Evolutionary conservation across 2,329 filamentous ascomycete species (phyloP).

Genomic region (Pyrenochaeta sp.): DNA sequence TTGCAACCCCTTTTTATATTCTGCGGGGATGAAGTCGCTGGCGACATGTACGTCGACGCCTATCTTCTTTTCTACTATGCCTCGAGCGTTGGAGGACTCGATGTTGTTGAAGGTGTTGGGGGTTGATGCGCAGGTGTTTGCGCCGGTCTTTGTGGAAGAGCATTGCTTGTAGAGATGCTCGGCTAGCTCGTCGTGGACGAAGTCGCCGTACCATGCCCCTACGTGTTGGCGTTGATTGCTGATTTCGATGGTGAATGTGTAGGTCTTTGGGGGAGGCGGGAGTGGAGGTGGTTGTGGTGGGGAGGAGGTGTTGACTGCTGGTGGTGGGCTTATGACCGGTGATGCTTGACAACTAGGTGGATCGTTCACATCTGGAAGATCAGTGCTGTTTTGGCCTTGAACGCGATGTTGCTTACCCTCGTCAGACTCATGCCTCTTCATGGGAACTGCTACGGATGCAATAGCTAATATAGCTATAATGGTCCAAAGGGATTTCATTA

Average conservation of each 20-base stretch:
- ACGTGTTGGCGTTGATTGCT: slow-evolving; percentile 10
- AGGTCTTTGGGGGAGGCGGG: not conserved
- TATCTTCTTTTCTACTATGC: not conserved
- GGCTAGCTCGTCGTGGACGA: not conserved
- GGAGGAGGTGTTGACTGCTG: not conserved
- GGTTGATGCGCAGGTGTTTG: not conserved
- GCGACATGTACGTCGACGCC: not conserved
- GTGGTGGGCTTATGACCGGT: not conserved
- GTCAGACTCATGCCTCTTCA: not conserved
- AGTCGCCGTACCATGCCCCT: slow-evolving; percentile 7
- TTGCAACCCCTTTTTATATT: not conserved
- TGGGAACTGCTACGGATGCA: not conserved
- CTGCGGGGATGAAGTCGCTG: not conserved
- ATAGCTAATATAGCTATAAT: not conserved
- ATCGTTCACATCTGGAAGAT: not conserved
- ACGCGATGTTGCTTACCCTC: not conserved
- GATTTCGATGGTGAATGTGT: slow-evolving; percentile 9
- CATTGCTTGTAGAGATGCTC: too few species aligned
- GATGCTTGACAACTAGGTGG: slow-evolving; percentile 1
- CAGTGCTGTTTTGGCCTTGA: not conserved
- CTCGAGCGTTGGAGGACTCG: not conserved
- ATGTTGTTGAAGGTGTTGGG: not conserved
- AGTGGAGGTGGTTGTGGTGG: not conserved
- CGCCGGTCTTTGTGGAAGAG: not conserved
- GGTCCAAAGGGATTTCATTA: not conserved